A percentile compares a stretch with the other conserved stretches of the same genome.
Evolutionary conservation across 2,329 filamentous ascomycete species (phyloP).

Genomic region (Zalaria sp.): DNA sequence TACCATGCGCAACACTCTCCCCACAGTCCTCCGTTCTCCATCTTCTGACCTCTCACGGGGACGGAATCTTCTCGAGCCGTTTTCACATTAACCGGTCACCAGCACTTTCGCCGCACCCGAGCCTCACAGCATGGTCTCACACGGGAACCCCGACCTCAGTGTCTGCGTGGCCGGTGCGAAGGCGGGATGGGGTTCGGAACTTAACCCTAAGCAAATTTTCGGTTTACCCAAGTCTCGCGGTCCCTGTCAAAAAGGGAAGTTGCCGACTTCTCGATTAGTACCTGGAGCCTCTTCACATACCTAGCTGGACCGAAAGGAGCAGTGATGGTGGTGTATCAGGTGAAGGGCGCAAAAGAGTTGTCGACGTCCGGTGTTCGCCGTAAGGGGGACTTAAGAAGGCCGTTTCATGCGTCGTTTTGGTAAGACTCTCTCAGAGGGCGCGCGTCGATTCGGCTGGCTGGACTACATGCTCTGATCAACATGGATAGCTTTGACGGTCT

Average conservation of each 20-base stretch:
- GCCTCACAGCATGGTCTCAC: conserved; percentile 44
- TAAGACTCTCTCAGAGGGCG: conserved; percentile 63
- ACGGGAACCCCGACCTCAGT: conserved; percentile 26
- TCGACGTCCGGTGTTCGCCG: conserved; percentile 16
- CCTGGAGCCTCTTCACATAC: conserved; percentile 7
- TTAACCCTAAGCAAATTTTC: conserved; percentile 85
- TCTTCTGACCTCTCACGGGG: conserved; percentile 50
- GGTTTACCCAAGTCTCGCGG: conserved; percentile 39
- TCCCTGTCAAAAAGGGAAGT: conserved; percentile 32
- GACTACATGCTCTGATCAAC: conserved; percentile 55
- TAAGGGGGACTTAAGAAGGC: conserved; percentile 36
- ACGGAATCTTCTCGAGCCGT: conserved; percentile 24
- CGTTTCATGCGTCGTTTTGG: conserved; percentile 61
- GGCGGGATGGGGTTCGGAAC: conserved; percentile 64
- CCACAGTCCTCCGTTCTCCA: conserved; percentile 62
- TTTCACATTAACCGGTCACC: conserved; percentile 17
- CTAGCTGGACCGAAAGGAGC: too few relatives aligned
- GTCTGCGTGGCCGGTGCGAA: conserved; percentile 16
- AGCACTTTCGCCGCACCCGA: conserved; percentile 38
- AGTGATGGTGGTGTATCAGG: neutral
- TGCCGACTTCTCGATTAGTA: conserved; percentile 57
- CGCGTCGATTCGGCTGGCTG: conserved; percentile 62
- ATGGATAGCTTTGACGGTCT: conserved; percentile 41
- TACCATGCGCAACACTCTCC: conserved; percentile 55
- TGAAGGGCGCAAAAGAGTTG: conserved; percentile 15